Evolutionary conservation across 2,329 filamentous ascomycete genomes (phyloP).

Genomic region (Rutstroemia sp.): DNA sequence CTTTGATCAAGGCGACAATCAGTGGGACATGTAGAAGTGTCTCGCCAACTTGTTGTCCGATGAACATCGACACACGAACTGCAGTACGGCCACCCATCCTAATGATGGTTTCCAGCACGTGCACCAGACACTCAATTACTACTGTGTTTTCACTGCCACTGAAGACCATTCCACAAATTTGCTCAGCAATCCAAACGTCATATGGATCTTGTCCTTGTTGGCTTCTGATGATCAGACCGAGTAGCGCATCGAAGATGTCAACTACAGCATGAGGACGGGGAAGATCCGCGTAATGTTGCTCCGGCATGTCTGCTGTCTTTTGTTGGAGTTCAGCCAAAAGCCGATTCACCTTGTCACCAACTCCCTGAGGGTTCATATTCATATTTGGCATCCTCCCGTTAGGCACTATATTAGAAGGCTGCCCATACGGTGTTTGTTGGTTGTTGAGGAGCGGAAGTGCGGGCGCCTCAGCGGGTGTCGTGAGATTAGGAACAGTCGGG

Average conservation of each 20-base stretch:
- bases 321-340: slow-evolving; percentile 50
- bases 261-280: slow-evolving; percentile 51
- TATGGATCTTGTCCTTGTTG: slow-evolving; percentile 55
- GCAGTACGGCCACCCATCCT: slow-evolving; percentile 48
- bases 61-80: slow-evolving; percentile 46
- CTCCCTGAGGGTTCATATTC: slow-evolving; percentile 41
- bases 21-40: slow-evolving; percentile 51
- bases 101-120: slow-evolving; percentile 52
- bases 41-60: slow-evolving; percentile 49
- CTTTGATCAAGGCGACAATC: slow-evolving; percentile 48
- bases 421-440: slow-evolving; percentile 49
- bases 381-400: slow-evolving; percentile 44
- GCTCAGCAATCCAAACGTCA: slow-evolving; percentile 50
- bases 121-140: slow-evolving; percentile 53
- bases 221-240: slow-evolving; percentile 55
- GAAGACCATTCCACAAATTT: slow-evolving; percentile 51
- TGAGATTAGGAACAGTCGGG: slow-evolving; percentile 45
- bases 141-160: slow-evolving; percentile 43
- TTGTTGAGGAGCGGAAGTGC: slow-evolving; percentile 41
- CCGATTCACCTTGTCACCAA: slow-evolving; percentile 51
- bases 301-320: slow-evolving; percentile 43
- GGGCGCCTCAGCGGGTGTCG: slow-evolving; percentile 53
- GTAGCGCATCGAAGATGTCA: slow-evolving; percentile 55
- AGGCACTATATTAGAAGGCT: slow-evolving; percentile 40
- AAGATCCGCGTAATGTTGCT: slow-evolving; percentile 54